phyloP scores from a whole-genome alignment of 139 green algal genomes.

The Coelastrella sp. region DNA sequence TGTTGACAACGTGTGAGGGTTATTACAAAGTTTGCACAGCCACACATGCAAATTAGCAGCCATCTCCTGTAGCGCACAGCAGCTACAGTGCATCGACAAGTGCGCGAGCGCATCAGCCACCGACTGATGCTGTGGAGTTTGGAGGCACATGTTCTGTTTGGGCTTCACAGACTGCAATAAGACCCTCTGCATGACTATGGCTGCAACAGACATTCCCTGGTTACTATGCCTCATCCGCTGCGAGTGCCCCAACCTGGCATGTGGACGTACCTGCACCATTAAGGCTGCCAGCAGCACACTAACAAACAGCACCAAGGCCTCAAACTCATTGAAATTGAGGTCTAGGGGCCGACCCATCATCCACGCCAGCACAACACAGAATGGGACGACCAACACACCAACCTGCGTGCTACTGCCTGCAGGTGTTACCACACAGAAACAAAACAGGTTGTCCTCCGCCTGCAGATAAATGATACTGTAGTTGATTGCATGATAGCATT shows the following conservation, averaged over 20 bases:
- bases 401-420: conserved; percentile 74
- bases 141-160: too few species aligned
- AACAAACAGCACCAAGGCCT: conserved; percentile 75
- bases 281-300: conserved; percentile 70
- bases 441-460: neutral
- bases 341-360: conserved; percentile 73
- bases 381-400: conserved; percentile 75
- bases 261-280: conserved; percentile 37
- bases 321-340: conserved; percentile 84
- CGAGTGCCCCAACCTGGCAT: neutral
- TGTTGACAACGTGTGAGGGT: too few species aligned
- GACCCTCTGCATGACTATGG: neutral
- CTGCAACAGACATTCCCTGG: neutral
- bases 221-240: neutral
- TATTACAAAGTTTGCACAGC: too few species aligned
- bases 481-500: too few species aligned
- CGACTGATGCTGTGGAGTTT: too few species aligned
- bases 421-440: neutral
- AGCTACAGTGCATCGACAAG: too few species aligned
- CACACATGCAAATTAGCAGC: too few species aligned
- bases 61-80: too few species aligned
- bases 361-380: conserved; percentile 82
- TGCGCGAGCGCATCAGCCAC: too few species aligned
- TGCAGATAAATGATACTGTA: too few species aligned
- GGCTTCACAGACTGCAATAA: too few species aligned